Percentiles rank a stretch among this genome's conserved stretches.
phyloP scores from a whole-genome alignment of 192 early-diverging fungal genomes.

The Mortierella claussenii region DNA sequence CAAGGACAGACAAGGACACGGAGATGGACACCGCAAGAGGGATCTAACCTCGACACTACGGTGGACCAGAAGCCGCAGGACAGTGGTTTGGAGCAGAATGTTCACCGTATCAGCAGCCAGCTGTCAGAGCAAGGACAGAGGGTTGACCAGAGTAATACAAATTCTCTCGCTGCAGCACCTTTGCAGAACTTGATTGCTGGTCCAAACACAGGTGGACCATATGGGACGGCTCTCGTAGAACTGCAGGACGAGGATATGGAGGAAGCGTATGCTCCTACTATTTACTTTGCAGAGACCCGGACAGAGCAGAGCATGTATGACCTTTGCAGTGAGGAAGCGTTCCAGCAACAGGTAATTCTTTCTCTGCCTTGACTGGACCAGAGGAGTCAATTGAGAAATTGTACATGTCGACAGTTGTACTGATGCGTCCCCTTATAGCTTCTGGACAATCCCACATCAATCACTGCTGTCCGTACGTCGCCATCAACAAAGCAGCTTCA shows the following conservation, averaged over 20 bases:
- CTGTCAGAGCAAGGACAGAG: not conserved
- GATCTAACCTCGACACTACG: not conserved
- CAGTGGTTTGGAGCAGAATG: not conserved
- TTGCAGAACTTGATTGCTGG: no score
- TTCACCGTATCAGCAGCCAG: not conserved
- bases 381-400: no score
- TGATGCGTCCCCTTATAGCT: not conserved
- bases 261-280: not conserved
- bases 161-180: no score
- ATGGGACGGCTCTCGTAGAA: no score
- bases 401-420: not conserved
- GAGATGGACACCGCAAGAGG: not conserved
- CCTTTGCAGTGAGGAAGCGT: constrained; percentile 14
- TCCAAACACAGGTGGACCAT: not conserved
- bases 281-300: constrained; percentile 39
- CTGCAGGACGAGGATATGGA: not conserved
- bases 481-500: not conserved
- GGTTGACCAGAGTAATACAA: not conserved
- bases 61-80: no score
- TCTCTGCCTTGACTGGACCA: no score
- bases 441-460: constrained; percentile 9
- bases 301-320: constrained; percentile 26
- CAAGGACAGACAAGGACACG: not conserved
- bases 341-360: constrained; percentile 29
- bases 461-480: constrained; percentile 1